Conservation (phyloP, 441 rosid genomes). For the Dalechampia spathulata region DNA sequence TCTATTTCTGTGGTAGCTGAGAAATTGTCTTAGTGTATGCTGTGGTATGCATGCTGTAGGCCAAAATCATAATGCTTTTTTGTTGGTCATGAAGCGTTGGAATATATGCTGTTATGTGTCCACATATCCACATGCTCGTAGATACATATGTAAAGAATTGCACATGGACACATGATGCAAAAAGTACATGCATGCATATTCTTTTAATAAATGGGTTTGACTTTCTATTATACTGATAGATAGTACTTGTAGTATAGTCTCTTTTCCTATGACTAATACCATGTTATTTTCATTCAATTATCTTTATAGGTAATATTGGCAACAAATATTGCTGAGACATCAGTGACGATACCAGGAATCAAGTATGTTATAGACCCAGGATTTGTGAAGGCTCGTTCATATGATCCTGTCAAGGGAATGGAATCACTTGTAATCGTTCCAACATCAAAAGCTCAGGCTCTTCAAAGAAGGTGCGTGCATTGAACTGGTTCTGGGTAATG, state of each 20-base stretch:
- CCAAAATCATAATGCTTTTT: no score
- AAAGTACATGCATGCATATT: no score
- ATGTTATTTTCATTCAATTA: not conserved
- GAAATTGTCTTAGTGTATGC: no score
- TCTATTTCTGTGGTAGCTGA: no score
- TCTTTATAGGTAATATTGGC: constrained; percentile 71
- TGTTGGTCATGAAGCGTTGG: no score
- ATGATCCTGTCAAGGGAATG: constrained; percentile 82
- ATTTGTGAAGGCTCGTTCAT: constrained; percentile 80
- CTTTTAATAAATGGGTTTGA: no score
- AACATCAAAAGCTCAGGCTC: constrained; percentile 86
- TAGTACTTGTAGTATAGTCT: not conserved
- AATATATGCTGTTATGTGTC: no score
- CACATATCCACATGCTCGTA: no score
- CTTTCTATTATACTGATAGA: no score
- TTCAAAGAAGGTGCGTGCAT: constrained; percentile 70
- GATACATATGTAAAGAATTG: no score
- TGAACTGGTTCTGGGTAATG: not conserved
- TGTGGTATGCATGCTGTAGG: no score
- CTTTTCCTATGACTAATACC: not conserved
- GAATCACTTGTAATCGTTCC: constrained; percentile 80
- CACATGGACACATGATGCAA: no score
- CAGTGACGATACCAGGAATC: constrained; percentile 92
- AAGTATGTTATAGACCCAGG: constrained; percentile 94
- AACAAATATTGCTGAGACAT: constrained; percentile 97